Base-by-base conservation (phyloP, 306 rosid species). In the Acacia confusa region DNA sequence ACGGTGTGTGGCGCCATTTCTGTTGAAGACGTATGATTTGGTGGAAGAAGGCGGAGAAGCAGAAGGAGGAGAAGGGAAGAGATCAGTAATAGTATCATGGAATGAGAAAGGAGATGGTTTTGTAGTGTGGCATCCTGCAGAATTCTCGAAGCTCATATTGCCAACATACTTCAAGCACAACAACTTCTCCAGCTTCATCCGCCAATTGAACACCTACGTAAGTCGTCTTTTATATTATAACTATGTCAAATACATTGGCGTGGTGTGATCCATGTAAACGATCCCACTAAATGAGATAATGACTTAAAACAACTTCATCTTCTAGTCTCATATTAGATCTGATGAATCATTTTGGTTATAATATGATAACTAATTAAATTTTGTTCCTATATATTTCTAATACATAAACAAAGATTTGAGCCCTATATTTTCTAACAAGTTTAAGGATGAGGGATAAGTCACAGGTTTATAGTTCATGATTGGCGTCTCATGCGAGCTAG, bases 111-210 rank as follows among this genome's bases (percentile, higher is more conserved):
- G 98, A 76, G 84, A 48, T 81, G 92, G 88, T 3, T 94, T 94
- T 81, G 87, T 94, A 60, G 97, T 94, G 7, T 90, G 98, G 98
- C 92, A 89, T 83, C 98, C 97, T 0, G 92, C 89, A 11, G 95
- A 92, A 11, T 94, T 94, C 78, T 90, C 98, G 25, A 94, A 94
- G 15, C 79, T 87, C 38, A 75, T 88, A 78, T 80, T 94, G 89
- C 98, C 98, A 0, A 94, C 86, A 67, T 92, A 76, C 81, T 94
- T 92, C 91, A 94, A 94, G 81, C 98, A 94, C 86, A 94, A 88
- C 60, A 94, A 94, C 52, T 94, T 92, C 92, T 94, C 98, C n/a
- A 94, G 98, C 87, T 94, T 94, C 84, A 87, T 92, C 84, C 95
- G 98, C 65, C 98, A 94, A 83, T 88, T 94, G 44, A 94, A 94